Base-by-base conservation (phyloP, 2,329 filamentous ascomycete genomes). In the Ophiosphaerella herpotricha region DNA sequence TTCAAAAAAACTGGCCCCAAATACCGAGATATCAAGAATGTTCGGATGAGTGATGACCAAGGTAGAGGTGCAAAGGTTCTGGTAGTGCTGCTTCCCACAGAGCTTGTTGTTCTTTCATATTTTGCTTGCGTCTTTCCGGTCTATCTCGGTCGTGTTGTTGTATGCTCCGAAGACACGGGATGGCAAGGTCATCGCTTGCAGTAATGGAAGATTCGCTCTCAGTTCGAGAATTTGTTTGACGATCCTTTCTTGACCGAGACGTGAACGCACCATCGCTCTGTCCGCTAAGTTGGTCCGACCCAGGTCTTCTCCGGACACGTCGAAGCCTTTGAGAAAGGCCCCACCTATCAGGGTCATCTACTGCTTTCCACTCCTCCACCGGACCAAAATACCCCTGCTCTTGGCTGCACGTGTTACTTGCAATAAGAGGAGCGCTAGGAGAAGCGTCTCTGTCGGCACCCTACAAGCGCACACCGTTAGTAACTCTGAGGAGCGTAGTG, bases 401-500 rank as follows among this genome's bases (percentile, higher is more conserved):
- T 34, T 42, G 48, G 45, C 33, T 31, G 23, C 40, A 16, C 37
- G 44, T 46, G 29, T 39, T 42, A 18, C 40, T 49, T n/a, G 60
- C 43, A 13, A 61, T 50, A n/a, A 60, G 59, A 1, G 52, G 48
- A 47, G 50, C 45, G 39, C 41, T 47, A 24, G 50, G 52, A 21
- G 50, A 55, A 7, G 31, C 44, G 35, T 54, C 50, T 48, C 54
- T 50, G 31, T 63, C 54, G 35, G 45, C 51, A 48, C 46, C 60
- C 64, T 70, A 65, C 44, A 59, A 51, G 43, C 50, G 44, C 44
- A 58, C 46, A 52, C 42, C 16, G 48, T 74, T 77, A 80, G 68
- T 78, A 79, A 66, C 77, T 79, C 58, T 80, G 78, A 46, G 78
- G 78, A 59, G 77, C 78, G 56, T 80, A 77, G 58, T 72, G 77